Conservation (phyloP, 495 filamentous ascomycete species). For the Penicillium ochrochloron region DNA sequence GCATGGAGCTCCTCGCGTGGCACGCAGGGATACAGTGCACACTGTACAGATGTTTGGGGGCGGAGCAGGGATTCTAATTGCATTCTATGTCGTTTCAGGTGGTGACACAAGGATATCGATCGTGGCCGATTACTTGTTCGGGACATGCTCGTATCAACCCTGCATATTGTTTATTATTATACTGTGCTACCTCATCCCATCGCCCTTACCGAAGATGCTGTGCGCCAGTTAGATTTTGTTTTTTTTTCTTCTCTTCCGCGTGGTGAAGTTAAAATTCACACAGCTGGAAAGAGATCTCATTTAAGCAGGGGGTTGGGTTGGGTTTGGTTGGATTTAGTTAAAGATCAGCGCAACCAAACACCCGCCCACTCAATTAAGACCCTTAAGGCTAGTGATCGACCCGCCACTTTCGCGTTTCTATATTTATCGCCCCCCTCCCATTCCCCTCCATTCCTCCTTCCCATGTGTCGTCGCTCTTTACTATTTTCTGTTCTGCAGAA, state of each 20-base stretch:
- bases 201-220: neutral
- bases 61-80: neutral
- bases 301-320: neutral
- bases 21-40: slow-evolving; percentile 5
- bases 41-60: slow-evolving; percentile 1
- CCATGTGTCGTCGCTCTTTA: neutral
- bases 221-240: neutral
- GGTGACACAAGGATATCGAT: neutral
- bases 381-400: slow-evolving; percentile 10
- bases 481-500: neutral
- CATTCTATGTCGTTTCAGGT: neutral
- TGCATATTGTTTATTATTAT: slow-evolving; percentile 2
- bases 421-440: slow-evolving; percentile 5
- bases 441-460: neutral
- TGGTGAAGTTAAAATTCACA: neutral
- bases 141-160: slow-evolving; percentile 5
- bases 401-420: slow-evolving; percentile 9
- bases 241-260: neutral
- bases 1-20: slow-evolving; percentile 11
- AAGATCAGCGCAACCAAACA: neutral
- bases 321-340: neutral
- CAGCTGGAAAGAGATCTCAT: neutral
- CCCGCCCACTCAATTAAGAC: neutral
- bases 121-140: neutral
- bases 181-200: neutral